Evolutionary conservation across 2,329 filamentous ascomycete genomes (phyloP), one percentile per base, ranked within the genome.

Genomic region (Diaporthe ilicicola): DNA sequence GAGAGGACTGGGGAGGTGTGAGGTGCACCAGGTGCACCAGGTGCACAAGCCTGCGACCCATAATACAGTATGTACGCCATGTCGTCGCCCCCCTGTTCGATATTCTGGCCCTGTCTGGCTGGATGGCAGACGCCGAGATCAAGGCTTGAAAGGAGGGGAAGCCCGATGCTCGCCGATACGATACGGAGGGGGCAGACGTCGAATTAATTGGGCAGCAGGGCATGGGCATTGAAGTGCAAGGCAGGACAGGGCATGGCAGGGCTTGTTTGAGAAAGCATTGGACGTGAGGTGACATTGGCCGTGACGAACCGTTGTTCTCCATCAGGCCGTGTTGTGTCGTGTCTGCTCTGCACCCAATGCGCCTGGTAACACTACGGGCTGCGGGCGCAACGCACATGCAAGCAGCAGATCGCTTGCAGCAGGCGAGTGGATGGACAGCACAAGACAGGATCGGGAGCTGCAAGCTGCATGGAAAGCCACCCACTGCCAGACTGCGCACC

Each of bases 191-290:
- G 22, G 29, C 59, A 64, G 29, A 37, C 44, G 29, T 64, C 22
- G 44, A 37, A 50, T 64, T 64, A 50, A 50, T 64, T 64, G 59
- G 59, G 59, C 59, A 64, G 29, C 59, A 64, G 59, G 59, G n/a
- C 42, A 64, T 48, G 39, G 27, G n/a, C 27, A 62, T 42, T 34
- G 32, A 4, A 24, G 56, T 27, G 22, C 51, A n/a, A 8, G 51
- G 29, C 17, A 34, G 51, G 51, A 10, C 8, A 46, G 39, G 37
- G 27, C 56, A 61, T 9, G 55, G 24, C 55, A 61, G 55, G 55
- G 24, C 56, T 46, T n/a, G n/a, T 9, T 34, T 50, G 56, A 29
- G 37, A 37, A 50, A 22, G 59, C 44, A 50, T 64, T 50, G 59
- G 59, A 64, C 22, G 44, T 34, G n/a, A 64, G 42, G 59, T 50